Percentiles rank a stretch among this genome's conserved stretches.
These are phyloP conservation scores for Metschnikowia aberdeeniae DNA, from an alignment of 805 yeast genomes.

Conservation along the genomic window DNA sequence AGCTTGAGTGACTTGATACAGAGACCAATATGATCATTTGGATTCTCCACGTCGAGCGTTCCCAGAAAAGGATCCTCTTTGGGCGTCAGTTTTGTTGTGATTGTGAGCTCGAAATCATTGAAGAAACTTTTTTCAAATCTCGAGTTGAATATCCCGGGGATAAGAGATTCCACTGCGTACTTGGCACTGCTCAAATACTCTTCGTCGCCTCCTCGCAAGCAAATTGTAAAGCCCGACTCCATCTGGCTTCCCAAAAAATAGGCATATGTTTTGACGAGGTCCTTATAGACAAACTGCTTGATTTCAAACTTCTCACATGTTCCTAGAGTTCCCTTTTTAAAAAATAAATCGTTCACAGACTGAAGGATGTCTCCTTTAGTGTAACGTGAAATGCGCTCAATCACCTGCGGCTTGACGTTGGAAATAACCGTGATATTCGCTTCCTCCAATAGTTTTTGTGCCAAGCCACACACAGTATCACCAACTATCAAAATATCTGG, in stretches of 20 bases:
- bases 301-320: slow-evolving; percentile 70
- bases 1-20: slow-evolving; percentile 25
- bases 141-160: slow-evolving; percentile 72
- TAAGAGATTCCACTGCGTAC: slow-evolving; percentile 73
- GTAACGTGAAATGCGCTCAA: slow-evolving; percentile 71
- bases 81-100: slow-evolving; percentile 5
- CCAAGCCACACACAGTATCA: slow-evolving; percentile 77
- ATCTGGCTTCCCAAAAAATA: slow-evolving; percentile 73
- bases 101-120: slow-evolving; percentile 11
- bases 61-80: not conserved
- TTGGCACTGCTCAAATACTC: slow-evolving; percentile 64
- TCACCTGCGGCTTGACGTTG: slow-evolving; percentile 75
- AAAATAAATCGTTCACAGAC: slow-evolving; percentile 79
- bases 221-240: slow-evolving; percentile 77
- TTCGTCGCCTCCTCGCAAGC: slow-evolving; percentile 74
- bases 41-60: slow-evolving; percentile 8
- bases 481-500: slow-evolving; percentile 81
- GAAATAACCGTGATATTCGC: slow-evolving; percentile 79
- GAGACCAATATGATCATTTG: slow-evolving; percentile 11
- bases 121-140: slow-evolving; percentile 55
- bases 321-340: slow-evolving; percentile 59
- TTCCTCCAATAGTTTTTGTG: slow-evolving; percentile 63
- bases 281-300: slow-evolving; percentile 55
- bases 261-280: slow-evolving; percentile 64
- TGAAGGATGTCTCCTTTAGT: slow-evolving; percentile 82